Conservation (phyloP, 2,329 filamentous ascomycete species). For the Hypoxylon sp. region DNA sequence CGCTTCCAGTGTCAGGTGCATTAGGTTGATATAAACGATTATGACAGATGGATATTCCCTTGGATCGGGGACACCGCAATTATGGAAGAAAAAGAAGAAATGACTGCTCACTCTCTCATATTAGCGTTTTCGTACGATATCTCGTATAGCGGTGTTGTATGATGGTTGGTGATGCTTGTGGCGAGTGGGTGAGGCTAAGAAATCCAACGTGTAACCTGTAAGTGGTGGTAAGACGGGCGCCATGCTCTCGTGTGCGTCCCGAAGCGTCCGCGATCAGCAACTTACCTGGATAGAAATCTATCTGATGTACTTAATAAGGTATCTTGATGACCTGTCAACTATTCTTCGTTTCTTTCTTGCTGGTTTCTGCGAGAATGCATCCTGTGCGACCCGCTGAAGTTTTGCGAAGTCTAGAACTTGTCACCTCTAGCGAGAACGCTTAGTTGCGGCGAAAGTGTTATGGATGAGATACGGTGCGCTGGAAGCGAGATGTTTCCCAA, state of each 20-base stretch:
- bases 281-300: slow-evolving; percentile 15
- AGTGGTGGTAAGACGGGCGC: slow-evolving; percentile 32
- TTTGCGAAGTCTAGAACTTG: slow-evolving; percentile 2
- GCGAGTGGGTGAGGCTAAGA: slow-evolving; percentile 23
- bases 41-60: slow-evolving; percentile 9
- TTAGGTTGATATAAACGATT: slow-evolving; percentile 16
- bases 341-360: slow-evolving; percentile 8
- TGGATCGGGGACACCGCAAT: slow-evolving; percentile 12
- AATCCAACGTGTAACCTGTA: slow-evolving; percentile 29
- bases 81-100: too few species aligned
- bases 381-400: slow-evolving; percentile 4
- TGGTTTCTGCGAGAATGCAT: slow-evolving; percentile 4
- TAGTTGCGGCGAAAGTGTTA: slow-evolving; percentile 18
- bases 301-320: slow-evolving; percentile 30
- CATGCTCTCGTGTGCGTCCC: slow-evolving; percentile 28
- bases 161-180: slow-evolving; percentile 23
- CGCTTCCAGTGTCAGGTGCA: slow-evolving; percentile 23
- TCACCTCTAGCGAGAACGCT: slow-evolving; percentile 17
- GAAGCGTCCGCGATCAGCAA: slow-evolving; percentile 32
- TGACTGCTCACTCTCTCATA: slow-evolving; percentile 27
- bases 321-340: slow-evolving; percentile 1
- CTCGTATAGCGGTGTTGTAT: slow-evolving; percentile 15
- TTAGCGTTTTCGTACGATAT: slow-evolving; percentile 7
- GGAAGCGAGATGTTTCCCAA: too few species aligned
- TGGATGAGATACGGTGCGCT: too few species aligned